Conservation (phyloP, 164 flowering plant genomes). For the Vitis amurensis region DNA sequence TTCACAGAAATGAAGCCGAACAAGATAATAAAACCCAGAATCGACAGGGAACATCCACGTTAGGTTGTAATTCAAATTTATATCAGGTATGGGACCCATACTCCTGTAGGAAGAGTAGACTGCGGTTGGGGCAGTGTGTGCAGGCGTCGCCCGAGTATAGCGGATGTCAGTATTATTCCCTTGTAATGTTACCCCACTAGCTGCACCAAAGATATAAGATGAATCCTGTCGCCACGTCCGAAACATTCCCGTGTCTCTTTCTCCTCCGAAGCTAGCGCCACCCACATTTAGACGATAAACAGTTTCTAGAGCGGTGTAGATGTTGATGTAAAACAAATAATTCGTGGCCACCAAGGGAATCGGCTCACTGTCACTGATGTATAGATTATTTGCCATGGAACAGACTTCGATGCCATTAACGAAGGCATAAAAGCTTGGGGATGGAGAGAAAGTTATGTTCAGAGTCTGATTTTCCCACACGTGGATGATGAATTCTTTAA, state of each 20-base stretch:
- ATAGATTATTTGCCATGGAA: slow-evolving; percentile 10
- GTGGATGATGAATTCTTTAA: slow-evolving; percentile 16
- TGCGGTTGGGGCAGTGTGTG: slow-evolving; percentile 17
- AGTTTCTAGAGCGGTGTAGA: slow-evolving; percentile 15
- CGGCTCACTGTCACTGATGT: not conserved
- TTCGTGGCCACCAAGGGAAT: too few species aligned
- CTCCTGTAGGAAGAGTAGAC: slow-evolving; percentile 12
- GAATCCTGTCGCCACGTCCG: slow-evolving; percentile 16
- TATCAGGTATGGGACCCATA: not conserved
- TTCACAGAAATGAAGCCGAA: slow-evolving; percentile 34
- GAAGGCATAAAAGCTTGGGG: slow-evolving; percentile 2
- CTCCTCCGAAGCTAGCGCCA: slow-evolving; percentile 4
- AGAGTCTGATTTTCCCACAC: not conserved
- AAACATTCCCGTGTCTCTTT: slow-evolving; percentile 16
- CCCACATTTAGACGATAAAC: slow-evolving; percentile 20
- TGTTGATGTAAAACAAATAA: not conserved
- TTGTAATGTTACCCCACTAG: not conserved
- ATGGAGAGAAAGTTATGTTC: not conserved
- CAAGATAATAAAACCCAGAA: slow-evolving; percentile 21
- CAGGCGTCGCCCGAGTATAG: not conserved
- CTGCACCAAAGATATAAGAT: not conserved
- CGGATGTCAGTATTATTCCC: not conserved
- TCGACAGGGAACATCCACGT: slow-evolving; percentile 25
- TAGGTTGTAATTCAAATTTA: slow-evolving; percentile 14
- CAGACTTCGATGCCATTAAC: slow-evolving; percentile 25